Evolutionary conservation across 2,329 filamentous ascomycete genomes (phyloP), one percentile per base, ranked within the genome.

Genomic region (Fusarium algeriense): DNA sequence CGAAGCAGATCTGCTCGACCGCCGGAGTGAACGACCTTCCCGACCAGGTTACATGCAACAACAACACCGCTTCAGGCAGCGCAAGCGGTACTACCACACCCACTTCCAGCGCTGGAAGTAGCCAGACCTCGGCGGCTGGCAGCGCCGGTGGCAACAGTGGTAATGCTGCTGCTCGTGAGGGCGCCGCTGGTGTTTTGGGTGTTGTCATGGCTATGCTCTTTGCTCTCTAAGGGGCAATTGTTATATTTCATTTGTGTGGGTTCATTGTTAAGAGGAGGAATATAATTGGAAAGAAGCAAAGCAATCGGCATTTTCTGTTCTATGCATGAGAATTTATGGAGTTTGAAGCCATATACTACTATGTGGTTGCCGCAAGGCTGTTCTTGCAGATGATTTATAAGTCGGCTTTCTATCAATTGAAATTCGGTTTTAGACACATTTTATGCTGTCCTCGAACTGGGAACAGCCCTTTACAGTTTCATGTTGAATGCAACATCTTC

Each of bases 1-100:
- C 83, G 55, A 71, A 75, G 49, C 67, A 78, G 69, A 79, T 85
- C 64, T 85, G 83, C 80, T 78, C 75, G 41, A 73, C 78, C 46
- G 72, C 74, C 40, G 78, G 78, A 50, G 80, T 83, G 50, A 60
- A 72, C 20, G 76, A 68, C 13, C 63, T 82, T 7, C 83, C 83
- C 38, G 73, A 78, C 60, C 61, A 79, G 69, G 80, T 84, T 44
- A 75, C 76, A 50, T 84, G 82, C 78, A 77, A 78, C 52, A 61
- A 55, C 48, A 64, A 40, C 19, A 50, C 65, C 14, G 62, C 58
- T 20, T 61, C 64, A 19, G 60, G 54, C 60, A 64, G 49, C 45
- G 38, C 61, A 15, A 52, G 43, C 45, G 52, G 46, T 45, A 13
- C 59, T 14, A 43, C 23, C 15, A 70, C 52, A 11, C 52, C 73